Evolutionary conservation across 306 rosid species (phyloP), one percentile per base, ranked within the genome.

Genomic region (Carpinus fangiana): DNA sequence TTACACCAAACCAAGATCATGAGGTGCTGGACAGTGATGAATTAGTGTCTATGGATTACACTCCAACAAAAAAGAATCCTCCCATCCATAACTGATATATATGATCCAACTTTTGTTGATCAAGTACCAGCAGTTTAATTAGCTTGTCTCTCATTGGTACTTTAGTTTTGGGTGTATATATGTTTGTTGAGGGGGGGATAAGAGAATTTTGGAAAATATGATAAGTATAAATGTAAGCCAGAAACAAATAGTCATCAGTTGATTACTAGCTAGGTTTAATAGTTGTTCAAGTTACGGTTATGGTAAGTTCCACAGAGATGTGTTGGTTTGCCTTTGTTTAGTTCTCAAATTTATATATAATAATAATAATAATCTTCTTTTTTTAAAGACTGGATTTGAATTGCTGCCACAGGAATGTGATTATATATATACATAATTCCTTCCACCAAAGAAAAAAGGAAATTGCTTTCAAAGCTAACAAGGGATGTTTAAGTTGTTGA

Each of bases 51-150:
- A 88, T 92, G 97, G 98, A 94, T 66, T 94, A 92, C 73, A 86
- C 92, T 68, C 97, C 97, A 23, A 92, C 98, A 0, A 82, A 81
- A 65, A 92, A 85, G 88, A 94, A 94, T 65, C 97, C 97, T 43
- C 98, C 98, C 17, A 90, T 94, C 61, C 98, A 94, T 79, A 94
- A 94, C 83, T 92, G 64, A 80, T 2, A 31, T 14, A 31, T 31
- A 31, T 31, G 34, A 31, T 13, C n/a, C 67, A 28, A 31, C 38
- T 28, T 61, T 60, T 14, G 50, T 65, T 65, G 51, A n/a, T 48
- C 72, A 67, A 41, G 8, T 18, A 18, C 14, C 36, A 62, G 69
- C 36, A 62, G 69, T 16, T 28, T 62, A 31, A 31, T 31, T 23
- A 26, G 68, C 43, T 28, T 31, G 18, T 61, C 13, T 61, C 12